These are phyloP conservation scores for Medicago arabica DNA, from an alignment of 306 rosid species.

Conservation along the genomic window DNA sequence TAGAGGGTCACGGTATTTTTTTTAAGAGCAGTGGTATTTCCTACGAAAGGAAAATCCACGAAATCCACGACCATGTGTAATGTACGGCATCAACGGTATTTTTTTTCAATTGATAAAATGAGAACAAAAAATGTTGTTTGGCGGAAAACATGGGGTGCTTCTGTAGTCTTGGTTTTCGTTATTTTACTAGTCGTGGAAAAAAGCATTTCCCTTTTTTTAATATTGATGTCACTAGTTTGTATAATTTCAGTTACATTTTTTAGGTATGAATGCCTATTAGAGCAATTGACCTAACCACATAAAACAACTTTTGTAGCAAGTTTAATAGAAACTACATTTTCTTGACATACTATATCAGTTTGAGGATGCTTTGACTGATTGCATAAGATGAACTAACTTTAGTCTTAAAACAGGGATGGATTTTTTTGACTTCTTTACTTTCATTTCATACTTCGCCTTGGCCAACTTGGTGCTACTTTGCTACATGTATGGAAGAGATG, in stretches of 20 bases:
- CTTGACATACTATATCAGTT: not conserved
- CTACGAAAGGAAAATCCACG: too few relatives aligned
- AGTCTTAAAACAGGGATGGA: constrained; percentile 75
- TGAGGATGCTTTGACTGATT: constrained; percentile 19
- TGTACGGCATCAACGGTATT: too few relatives aligned
- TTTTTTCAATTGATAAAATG: too few relatives aligned
- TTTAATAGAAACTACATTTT: constrained; percentile 31
- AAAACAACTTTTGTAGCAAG: not conserved
- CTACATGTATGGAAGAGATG: constrained; percentile 45
- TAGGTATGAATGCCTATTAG: not conserved
- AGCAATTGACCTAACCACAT: constrained; percentile 18
- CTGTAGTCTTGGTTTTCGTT: too few relatives aligned
- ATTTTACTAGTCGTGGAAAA: too few relatives aligned
- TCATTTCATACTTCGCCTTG: constrained; percentile 61
- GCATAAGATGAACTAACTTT: constrained; percentile 32
- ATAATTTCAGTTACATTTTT: not conserved
- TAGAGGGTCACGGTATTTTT: not conserved
- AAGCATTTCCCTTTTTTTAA: too few relatives aligned
- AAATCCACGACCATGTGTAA: too few relatives aligned
- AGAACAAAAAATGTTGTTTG: too few relatives aligned
- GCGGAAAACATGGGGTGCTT: too few relatives aligned
- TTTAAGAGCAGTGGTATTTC: too few relatives aligned
- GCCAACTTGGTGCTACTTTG: constrained; percentile 64
- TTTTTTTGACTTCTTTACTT: constrained; percentile 73
- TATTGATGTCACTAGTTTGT: constrained; percentile 24